These are phyloP conservation scores for Naganishia onofrii DNA, from an alignment of 768 basidiomycete genomes.

Conservation along the genomic window DNA sequence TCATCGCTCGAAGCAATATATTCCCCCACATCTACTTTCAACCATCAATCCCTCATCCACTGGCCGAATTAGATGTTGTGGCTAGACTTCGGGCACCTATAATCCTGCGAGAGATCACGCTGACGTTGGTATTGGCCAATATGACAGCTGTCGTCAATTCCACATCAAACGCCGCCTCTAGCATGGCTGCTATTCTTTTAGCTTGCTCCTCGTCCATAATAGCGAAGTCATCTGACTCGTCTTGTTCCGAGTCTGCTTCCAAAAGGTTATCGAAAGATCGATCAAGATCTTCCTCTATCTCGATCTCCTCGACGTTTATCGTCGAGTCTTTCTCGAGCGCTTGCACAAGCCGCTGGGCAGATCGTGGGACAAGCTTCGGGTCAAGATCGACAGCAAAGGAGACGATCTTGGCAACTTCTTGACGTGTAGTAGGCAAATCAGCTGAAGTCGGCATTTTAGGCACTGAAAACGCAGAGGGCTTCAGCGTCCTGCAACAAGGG, in stretches of 20 bases:
- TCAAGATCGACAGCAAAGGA: constrained; percentile 37
- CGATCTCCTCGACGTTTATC: constrained; percentile 22
- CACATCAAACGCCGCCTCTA: constrained; percentile 78
- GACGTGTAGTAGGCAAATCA: constrained; percentile 60
- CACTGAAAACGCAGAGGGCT: neutral
- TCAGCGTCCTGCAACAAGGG: neutral
- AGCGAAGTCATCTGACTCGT: constrained; percentile 85
- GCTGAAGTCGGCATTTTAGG: constrained; percentile 30
- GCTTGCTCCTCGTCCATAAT: constrained; percentile 92
- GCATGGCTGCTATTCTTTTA: constrained; percentile 74
- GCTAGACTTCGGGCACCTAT: constrained; percentile 55
- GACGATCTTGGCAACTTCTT: constrained; percentile 34
- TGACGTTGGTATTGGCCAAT: constrained; percentile 87
- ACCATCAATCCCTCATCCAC: constrained; percentile 3
- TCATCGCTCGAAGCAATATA: neutral
- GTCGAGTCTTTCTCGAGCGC: constrained; percentile 8
- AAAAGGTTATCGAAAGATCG: neutral
- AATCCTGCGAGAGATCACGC: constrained; percentile 78
- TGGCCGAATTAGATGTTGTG: constrained; percentile 25
- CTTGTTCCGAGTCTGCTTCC: constrained; percentile 1
- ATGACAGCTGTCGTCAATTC: constrained; percentile 88
- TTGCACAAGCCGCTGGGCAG: constrained; percentile 29
- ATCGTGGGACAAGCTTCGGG: constrained; percentile 33
- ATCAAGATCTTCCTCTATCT: constrained; percentile 21
- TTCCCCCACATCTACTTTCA: neutral